Conservation (phyloP, 768 basidiomycete genomes). For the Leccinum rimulosum region DNA sequence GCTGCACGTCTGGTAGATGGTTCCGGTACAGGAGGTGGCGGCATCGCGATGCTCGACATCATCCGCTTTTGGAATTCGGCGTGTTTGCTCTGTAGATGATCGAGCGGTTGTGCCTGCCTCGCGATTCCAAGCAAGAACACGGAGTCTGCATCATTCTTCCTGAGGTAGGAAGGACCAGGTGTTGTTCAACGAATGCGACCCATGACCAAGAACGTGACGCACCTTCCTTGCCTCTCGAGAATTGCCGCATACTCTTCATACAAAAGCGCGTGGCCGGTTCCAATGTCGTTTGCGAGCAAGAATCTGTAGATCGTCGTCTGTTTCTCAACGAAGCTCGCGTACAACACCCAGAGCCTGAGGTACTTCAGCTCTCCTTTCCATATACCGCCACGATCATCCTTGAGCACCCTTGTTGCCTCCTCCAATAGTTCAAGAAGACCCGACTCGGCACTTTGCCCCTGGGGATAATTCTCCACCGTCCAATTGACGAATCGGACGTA, state of each 20-base stretch:
- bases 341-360: slow-evolving; percentile 91
- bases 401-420: slow-evolving; percentile 83
- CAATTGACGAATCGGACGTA: slow-evolving; percentile 86
- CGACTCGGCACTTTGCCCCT: slow-evolving; percentile 85
- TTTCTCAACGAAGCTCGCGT: slow-evolving; percentile 89
- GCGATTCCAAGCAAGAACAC: slow-evolving; percentile 87
- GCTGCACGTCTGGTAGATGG: slow-evolving; percentile 41
- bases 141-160: slow-evolving; percentile 86
- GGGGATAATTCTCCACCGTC: slow-evolving; percentile 93
- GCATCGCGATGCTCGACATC: slow-evolving; percentile 53
- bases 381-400: slow-evolving; percentile 67
- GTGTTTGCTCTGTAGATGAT: slow-evolving; percentile 74
- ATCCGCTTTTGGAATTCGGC: slow-evolving; percentile 90
- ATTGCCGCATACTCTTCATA: slow-evolving; percentile 92
- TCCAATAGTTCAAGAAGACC: slow-evolving; percentile 92
- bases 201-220: slow-evolving; percentile 29
- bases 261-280: slow-evolving; percentile 71
- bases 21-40: slow-evolving; percentile 37
- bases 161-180: slow-evolving; percentile 29
- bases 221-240: slow-evolving; percentile 83
- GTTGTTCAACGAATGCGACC: slow-evolving; percentile 29
- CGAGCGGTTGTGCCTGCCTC: slow-evolving; percentile 75
- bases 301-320: slow-evolving; percentile 88
- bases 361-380: slow-evolving; percentile 85
- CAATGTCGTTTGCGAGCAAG: slow-evolving; percentile 88